Conservation (phyloP, 148 eudicot species). For the Dysphania ambrosioides region DNA sequence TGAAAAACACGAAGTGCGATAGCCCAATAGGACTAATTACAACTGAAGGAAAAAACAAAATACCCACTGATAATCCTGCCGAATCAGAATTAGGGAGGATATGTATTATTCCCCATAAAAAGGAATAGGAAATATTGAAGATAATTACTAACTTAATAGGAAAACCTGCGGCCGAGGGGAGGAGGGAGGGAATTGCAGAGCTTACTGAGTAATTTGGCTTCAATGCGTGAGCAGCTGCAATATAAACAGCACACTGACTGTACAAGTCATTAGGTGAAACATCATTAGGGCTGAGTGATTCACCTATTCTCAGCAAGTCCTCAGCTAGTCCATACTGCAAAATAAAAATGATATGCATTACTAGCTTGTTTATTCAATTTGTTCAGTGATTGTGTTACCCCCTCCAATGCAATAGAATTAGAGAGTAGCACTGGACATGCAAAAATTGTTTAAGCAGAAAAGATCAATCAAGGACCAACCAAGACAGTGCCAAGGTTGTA, state of each 20-base stretch:
- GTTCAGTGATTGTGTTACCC: background rate
- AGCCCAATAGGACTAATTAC: background rate
- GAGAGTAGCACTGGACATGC: background rate
- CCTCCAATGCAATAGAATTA: background rate
- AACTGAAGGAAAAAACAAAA: background rate
- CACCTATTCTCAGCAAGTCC: constrained; percentile 80
- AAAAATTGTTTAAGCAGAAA: constrained; percentile 6
- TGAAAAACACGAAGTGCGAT: background rate
- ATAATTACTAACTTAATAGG: too few relatives aligned
- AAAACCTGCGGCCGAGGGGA: too few relatives aligned
- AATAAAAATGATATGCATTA: constrained; percentile 22
- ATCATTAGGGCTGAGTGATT: constrained; percentile 44
- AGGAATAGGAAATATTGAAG: background rate
- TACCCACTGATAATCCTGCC: too few relatives aligned
- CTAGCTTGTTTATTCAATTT: background rate
- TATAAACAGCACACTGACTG: constrained; percentile 80
- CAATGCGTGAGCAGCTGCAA: constrained; percentile 94
- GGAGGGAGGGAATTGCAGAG: constrained; percentile 3
- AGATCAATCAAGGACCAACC: constrained; percentile 41
- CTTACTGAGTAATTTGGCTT: constrained; percentile 82
- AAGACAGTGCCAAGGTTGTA: constrained; percentile 97
- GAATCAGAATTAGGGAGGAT: background rate
- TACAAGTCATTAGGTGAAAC: constrained; percentile 73
- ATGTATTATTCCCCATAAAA: background rate
- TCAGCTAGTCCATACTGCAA: constrained; percentile 97